phyloP scores from a whole-genome alignment of 208 protist species.

The Endotrypanum monterogeii region DNA sequence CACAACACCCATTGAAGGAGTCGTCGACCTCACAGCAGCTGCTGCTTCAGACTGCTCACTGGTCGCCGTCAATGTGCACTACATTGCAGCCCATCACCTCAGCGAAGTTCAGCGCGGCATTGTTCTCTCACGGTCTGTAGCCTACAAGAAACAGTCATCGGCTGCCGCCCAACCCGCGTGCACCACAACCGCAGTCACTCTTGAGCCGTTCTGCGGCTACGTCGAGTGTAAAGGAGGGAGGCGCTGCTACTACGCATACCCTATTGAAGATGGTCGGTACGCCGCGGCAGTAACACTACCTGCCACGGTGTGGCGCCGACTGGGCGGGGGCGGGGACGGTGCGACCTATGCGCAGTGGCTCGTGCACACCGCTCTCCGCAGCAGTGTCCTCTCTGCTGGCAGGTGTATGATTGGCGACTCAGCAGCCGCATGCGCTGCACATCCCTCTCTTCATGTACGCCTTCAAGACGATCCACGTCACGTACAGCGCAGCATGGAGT shows the following conservation, averaged over 20 bases:
- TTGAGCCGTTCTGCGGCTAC: slow-evolving; percentile 11
- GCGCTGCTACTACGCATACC: slow-evolving; percentile 42
- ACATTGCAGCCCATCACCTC: slow-evolving; percentile 7
- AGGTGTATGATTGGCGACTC: background rate
- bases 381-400: slow-evolving; percentile 24
- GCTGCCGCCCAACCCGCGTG: background rate
- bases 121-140: background rate
- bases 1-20: slow-evolving; percentile 2
- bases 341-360: slow-evolving; percentile 27
- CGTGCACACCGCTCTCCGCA: slow-evolving; percentile 44
- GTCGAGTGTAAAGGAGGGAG: slow-evolving; percentile 23
- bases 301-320: slow-evolving; percentile 30
- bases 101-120: slow-evolving; percentile 1
- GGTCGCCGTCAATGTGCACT: slow-evolving; percentile 1
- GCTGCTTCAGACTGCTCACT: background rate
- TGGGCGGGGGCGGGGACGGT: slow-evolving; percentile 38
- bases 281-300: slow-evolving; percentile 44
- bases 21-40: slow-evolving; percentile 2
- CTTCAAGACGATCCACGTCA: slow-evolving; percentile 31
- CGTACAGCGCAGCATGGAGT: slow-evolving; percentile 36
- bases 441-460: slow-evolving; percentile 50
- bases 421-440: slow-evolving; percentile 5
- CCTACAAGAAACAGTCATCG: background rate
- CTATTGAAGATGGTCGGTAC: slow-evolving; percentile 58
- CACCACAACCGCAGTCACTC: background rate